Percentiles rank a stretch among this genome's conserved stretches.
Evolutionary conservation across 1,284 basidiomycete genomes (phyloP).

Genomic region (Lignosus rhinocerotis): DNA sequence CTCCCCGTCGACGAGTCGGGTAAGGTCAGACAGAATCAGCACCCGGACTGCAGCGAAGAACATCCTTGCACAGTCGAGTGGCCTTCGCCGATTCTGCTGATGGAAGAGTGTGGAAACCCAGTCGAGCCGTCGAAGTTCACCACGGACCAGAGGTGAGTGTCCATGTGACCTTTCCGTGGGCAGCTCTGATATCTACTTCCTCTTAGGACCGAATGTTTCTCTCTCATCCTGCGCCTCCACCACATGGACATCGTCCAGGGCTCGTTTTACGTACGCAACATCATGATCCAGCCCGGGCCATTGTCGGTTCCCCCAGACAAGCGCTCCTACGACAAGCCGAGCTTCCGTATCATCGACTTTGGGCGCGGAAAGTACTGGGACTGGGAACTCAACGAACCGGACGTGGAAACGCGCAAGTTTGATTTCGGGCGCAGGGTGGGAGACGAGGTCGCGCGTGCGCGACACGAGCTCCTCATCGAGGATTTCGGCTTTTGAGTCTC

Average conservation of each 20-base stretch:
- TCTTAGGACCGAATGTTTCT: constrained; percentile 41
- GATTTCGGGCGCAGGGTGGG: constrained; percentile 5
- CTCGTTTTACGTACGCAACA: constrained; percentile 46
- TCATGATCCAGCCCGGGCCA: constrained; percentile 48
- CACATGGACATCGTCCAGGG: constrained; percentile 40
- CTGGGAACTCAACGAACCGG: not conserved
- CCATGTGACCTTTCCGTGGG: not conserved
- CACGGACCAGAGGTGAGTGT: constrained; percentile 36
- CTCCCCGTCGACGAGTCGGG: constrained; percentile 26
- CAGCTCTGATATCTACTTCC: not conserved
- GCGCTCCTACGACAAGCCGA: constrained; percentile 30
- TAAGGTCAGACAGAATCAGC: not conserved
- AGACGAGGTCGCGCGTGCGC: constrained; percentile 15
- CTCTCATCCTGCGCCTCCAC: constrained; percentile 46
- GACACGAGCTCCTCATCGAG: constrained; percentile 14
- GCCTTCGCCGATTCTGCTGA: constrained; percentile 46
- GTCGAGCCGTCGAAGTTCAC: constrained; percentile 34
- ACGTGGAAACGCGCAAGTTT: constrained; percentile 7
- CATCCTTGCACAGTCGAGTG: constrained; percentile 23
- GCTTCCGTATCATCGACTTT: constrained; percentile 57
- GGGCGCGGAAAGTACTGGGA: constrained; percentile 33
- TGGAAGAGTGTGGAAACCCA: constrained; percentile 50
- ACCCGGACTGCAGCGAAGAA: constrained; percentile 3
- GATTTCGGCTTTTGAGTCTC: constrained; percentile 8
- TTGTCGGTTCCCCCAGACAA: constrained; percentile 35